Conservation (phyloP, 306 rosid genomes). For the Argentina anserina region DNA sequence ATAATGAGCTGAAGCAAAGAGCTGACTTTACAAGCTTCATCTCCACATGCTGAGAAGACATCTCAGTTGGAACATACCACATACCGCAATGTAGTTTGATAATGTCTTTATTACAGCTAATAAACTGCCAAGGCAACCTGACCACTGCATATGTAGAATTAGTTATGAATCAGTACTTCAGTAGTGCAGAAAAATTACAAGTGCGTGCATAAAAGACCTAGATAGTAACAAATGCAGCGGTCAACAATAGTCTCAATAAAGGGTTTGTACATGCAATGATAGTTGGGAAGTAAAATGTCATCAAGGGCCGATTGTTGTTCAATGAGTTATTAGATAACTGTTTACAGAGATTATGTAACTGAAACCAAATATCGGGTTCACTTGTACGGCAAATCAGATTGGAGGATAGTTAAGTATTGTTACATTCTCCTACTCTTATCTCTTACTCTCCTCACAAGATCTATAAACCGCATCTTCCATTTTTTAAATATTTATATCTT, state of each 20-base stretch:
- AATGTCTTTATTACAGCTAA: constrained; percentile 91
- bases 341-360: background rate
- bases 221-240: background rate
- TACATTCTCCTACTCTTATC: background rate
- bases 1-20: no score
- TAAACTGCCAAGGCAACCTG: constrained; percentile 83
- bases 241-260: no score
- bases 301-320: background rate
- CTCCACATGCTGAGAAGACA: constrained; percentile 10
- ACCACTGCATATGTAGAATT: constrained; percentile 49
- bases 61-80: constrained; percentile 46
- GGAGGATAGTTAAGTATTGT: background rate
- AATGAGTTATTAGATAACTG: background rate
- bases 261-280: no score
- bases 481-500: no score
- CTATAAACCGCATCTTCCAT: background rate
- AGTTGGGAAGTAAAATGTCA: no score
- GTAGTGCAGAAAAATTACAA: background rate
- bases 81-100: constrained; percentile 69
- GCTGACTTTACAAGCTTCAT: background rate
- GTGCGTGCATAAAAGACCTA: background rate
- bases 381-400: background rate
- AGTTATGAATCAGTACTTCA: constrained; percentile 19
- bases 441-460: background rate
- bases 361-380: background rate